Conservation (phyloP, 139 green algal genomes). For the Picocystis salinarum region DNA sequence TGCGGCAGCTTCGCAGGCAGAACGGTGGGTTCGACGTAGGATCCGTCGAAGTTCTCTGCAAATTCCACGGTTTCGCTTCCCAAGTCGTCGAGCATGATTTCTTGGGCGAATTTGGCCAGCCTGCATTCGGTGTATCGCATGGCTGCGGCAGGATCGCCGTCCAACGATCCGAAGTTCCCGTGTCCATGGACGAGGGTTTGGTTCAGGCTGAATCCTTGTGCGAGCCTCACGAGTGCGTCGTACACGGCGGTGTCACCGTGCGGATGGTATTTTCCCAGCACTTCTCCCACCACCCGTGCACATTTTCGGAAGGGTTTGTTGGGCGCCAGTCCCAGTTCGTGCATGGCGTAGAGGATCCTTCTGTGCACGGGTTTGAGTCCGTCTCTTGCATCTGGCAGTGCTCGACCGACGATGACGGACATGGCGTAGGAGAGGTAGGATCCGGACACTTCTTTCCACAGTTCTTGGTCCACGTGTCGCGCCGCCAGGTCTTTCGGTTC, state of each 20-base stretch:
- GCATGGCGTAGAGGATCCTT: constrained; percentile 90
- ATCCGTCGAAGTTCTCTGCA: constrained; percentile 21
- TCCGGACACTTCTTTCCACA: not conserved
- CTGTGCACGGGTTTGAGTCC: constrained; percentile 95
- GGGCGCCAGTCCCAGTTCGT: constrained; percentile 65
- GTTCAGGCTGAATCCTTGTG: constrained; percentile 47
- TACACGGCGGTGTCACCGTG: constrained; percentile 87
- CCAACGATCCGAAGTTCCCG: constrained; percentile 92
- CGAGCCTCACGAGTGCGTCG: constrained; percentile 80
- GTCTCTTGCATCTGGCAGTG: constrained; percentile 87
- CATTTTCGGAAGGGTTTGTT: constrained; percentile 76
- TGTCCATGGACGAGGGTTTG: constrained; percentile 70
- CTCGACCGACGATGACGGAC: constrained; percentile 88
- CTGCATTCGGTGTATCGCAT: constrained; percentile 76
- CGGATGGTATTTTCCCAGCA: constrained; percentile 95
- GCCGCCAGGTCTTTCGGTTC: not conserved
- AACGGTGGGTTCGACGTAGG: constrained; percentile 59
- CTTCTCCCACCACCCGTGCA: constrained; percentile 90
- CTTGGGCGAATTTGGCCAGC: constrained; percentile 20
- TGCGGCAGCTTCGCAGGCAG: constrained; percentile 70
- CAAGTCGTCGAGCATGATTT: constrained; percentile 68
- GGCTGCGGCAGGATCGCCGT: constrained; percentile 84
- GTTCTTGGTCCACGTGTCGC: not conserved
- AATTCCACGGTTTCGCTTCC: constrained; percentile 53
- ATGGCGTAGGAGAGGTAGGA: constrained; percentile 56